Percentiles rank a stretch among this genome's conserved stretches.
phyloP scores from a whole-genome alignment of 306 rosid genomes.

The Casuarina equisetifolia region DNA sequence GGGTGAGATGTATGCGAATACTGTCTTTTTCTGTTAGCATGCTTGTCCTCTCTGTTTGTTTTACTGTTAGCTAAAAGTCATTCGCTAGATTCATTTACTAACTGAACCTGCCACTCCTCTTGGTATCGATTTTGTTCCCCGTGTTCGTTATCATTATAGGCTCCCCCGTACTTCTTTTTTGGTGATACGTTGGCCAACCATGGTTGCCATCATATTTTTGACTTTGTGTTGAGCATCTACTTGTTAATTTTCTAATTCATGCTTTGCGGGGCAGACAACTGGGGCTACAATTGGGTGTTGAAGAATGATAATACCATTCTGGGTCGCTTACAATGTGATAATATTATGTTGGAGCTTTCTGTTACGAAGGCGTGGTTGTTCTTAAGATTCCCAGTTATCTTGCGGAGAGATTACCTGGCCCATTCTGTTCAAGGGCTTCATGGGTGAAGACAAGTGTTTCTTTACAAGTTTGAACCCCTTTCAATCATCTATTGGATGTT shows the following conservation, averaged over 20 bases:
- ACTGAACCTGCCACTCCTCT: background rate
- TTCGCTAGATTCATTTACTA: background rate
- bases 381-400: background rate
- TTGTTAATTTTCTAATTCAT: background rate
- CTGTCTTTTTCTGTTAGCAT: background rate
- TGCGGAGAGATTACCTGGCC: background rate
- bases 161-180: background rate
- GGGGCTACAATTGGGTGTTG: no score
- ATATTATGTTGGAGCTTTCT: no score
- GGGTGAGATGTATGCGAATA: constrained; percentile 1
- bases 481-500: background rate
- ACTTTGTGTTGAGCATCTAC: background rate
- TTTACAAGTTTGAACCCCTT: background rate
- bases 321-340: no score
- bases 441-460: background rate
- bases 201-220: background rate
- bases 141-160: background rate
- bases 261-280: background rate
- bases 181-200: background rate
- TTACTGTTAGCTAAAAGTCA: background rate
- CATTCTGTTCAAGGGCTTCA: constrained; percentile 1
- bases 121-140: background rate
- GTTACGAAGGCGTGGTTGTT: no score
- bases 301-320: no score
- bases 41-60: background rate